Evolutionary conservation across 1,284 basidiomycete species (phyloP), one percentile per base, ranked within the genome.

Genomic region (Moniliella sp.): DNA sequence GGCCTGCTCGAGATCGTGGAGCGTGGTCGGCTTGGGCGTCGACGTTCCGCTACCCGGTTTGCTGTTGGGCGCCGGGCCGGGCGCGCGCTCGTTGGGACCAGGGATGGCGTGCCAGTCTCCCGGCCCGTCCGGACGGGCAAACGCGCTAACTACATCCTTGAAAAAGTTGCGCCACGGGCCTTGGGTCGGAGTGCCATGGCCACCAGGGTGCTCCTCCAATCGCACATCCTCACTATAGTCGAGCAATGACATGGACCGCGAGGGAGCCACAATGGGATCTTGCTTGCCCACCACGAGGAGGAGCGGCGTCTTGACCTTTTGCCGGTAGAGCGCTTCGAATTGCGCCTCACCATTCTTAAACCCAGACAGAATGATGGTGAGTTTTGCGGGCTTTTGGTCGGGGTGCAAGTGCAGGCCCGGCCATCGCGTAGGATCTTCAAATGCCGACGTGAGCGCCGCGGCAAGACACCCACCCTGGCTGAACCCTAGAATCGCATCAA

Each of bases 161-260:
- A 56, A 41, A 28, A 58, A 58, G 39, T 53, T 50, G 25, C 55
- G 35, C 51, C 51, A 57, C 9, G 48, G 42, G n/a, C n/a, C n/a
- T n/a, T 52, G 45, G 10, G 54, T 50, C 27, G 56, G 56, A 2
- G 53, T 27, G 15, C 45, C 45, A 35, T 59, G 56, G 21, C 55
- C 56, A 21, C 56, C 54, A 11, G 48, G 46, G 37, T 59, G 56
- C 9, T 40, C 32, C 34, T 53, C 50, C 5, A 59, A 44, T 12
- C 56, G 37, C 0, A 45, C 41, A 17, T 55, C 43, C 15, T 34
- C 35, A 30, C 44, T 48, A 3, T 33, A 38, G 9, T 53, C 39
- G 11, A 30, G 15, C n/a, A n/a, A n/a, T n/a, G n/a, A n/a, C n/a
- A n/a, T n/a, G n/a, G n/a, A n/a, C n/a, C n/a, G n/a, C n/a, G n/a